These are phyloP conservation scores for Diaporthe humulicola DNA, from an alignment of 2,329 filamentous ascomycete species.

Conservation along the genomic window DNA sequence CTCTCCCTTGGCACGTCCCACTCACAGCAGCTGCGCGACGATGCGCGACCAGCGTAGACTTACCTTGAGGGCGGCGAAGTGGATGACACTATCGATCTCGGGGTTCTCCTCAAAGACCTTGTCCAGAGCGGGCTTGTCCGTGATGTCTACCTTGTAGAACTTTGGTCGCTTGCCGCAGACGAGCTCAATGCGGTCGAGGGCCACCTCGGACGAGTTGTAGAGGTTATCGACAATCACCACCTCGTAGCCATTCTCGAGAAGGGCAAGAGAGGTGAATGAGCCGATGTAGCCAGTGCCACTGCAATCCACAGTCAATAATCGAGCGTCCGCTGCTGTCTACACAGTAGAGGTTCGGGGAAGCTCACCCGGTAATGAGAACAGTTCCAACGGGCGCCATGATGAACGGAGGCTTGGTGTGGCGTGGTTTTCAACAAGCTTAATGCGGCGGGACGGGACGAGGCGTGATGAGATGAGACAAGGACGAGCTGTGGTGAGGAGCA, in stretches of 20 bases:
- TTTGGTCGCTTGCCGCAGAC: constrained; percentile 88
- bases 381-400: constrained; percentile 73
- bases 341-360: constrained; percentile 19
- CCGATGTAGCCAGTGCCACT: constrained; percentile 99
- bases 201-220: constrained; percentile 95
- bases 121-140: constrained; percentile 85
- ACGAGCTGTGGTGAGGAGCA: neutral
- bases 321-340: neutral
- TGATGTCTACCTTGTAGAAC: constrained; percentile 91
- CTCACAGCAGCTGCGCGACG: neutral
- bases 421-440: neutral
- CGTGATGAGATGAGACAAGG: neutral
- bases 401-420: constrained; percentile 18
- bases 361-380: constrained; percentile 93
- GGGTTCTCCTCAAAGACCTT: constrained; percentile 90
- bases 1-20: neutral
- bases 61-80: constrained; percentile 98
- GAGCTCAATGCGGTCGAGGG: constrained; percentile 93
- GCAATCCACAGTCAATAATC: constrained; percentile 48
- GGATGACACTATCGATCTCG: constrained; percentile 97
- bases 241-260: constrained; percentile 94
- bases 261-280: constrained; percentile 92
- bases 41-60: constrained; percentile 42
- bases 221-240: constrained; percentile 97
- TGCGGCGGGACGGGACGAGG: constrained; percentile 1